Conservation (phyloP, 768 basidiomycete genomes). For the Tylopilus sp. region DNA sequence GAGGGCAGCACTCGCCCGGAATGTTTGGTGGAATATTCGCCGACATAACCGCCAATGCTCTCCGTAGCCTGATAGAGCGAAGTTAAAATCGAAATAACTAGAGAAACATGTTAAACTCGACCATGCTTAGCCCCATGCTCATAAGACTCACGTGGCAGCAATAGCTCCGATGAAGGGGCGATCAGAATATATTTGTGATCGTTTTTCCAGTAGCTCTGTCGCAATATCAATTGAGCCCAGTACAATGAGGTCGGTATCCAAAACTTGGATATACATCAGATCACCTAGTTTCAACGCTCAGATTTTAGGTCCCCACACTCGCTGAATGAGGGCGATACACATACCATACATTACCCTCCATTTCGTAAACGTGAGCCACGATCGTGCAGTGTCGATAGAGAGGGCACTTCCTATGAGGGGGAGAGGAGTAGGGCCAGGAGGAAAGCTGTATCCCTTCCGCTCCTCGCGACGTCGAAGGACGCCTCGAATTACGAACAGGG, state of each 20-base stretch:
- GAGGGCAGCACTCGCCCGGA: neutral
- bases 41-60: constrained; percentile 1
- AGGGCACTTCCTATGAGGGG: neutral
- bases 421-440: neutral
- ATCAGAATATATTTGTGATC: neutral
- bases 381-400: neutral
- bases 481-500: neutral
- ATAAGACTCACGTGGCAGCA: neutral
- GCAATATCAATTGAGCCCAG: neutral
- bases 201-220: neutral
- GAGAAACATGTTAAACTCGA: neutral
- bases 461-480: neutral
- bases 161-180: neutral
- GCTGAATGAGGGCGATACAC: neutral
- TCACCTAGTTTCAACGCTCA: neutral
- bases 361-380: neutral
- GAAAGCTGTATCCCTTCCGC: neutral
- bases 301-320: neutral
- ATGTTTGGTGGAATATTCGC: constrained; percentile 1
- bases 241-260: neutral
- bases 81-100: constrained; percentile 2
- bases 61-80: neutral
- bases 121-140: neutral
- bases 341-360: neutral
- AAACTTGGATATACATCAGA: neutral